Evolutionary conservation across 2,329 filamentous ascomycete genomes (phyloP), one percentile per base, ranked within the genome.

Genomic region (Dactylellina sp.): DNA sequence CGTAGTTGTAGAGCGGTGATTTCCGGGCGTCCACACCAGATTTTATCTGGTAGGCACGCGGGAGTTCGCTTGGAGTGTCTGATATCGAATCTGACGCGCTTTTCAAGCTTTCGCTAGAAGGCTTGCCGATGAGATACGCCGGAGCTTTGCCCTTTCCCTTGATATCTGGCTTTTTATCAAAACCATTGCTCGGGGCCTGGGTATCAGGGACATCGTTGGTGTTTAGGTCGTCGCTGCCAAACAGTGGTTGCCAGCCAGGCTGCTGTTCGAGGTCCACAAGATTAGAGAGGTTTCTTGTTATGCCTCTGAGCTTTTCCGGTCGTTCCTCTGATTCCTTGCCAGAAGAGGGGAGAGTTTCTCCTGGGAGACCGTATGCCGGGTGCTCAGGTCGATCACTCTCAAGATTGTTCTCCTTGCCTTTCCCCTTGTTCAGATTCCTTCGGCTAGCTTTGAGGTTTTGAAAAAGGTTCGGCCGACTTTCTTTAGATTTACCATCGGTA

Each of bases 1-100:
- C 28, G 42, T 40, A 75, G 20, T 75, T 50, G 52, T 75, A 75
- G 6, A 14, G 52, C 7, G 61, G 70, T 11, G 42, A 66, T 46
- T 56, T 55, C 22, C 46, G 25, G 7, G 56, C 55, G 16, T 65
- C 55, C 14, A 22, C 53, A 37, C 61, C 70, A 44, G 70, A 14
- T n/a, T 44, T 46, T 61, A 62, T 57, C 18, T 62, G 53, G 37
- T 66, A 66, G n/a, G 70, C 70, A 1, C 18, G 39, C 28, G 70
- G 70, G 9, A 74, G 28, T 14, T 35, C 70, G 14, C 16, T 24
- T 1, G 61, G 55, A 9, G 47, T 37, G 12, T 39, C 18, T 9
- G 39, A 2, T 7, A n/a, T 18, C 11, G 28, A 39, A 20, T 47
- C 39, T 1, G 35, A 1, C 9, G 24, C 44, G 20, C 14, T 16